Base-by-base conservation (phyloP, 345 rosid species). In the Lepidium sativum region DNA sequence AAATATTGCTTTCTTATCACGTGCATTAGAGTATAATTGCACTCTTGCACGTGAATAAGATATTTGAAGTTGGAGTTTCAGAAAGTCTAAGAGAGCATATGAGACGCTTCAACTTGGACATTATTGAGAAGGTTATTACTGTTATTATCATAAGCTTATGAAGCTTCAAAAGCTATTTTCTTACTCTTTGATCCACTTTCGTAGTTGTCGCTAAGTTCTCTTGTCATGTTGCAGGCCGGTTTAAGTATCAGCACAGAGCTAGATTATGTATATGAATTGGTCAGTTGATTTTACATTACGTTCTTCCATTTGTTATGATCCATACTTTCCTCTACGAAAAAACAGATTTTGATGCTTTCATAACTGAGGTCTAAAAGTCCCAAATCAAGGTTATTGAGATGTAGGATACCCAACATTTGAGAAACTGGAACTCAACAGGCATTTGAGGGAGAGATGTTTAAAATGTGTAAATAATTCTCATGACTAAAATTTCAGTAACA, bases 241-340 rank as follows among this genome's bases (percentile, higher is more conserved):
- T 77, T 76, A 39, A 78, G 87, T 77, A 86, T 89, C 72, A 78
- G 88, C 48, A 81, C 86, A 59, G 96, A 92, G 77, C 82, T 92
- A 72, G 91, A 80, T 71, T 85, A 85, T 79, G 83, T 87, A 68
- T 87, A 81, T 77, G 97, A 92, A 82, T 48, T 92, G 92, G 98
- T 92, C 20, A 75, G 88, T 82, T 50, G 17, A 57, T 67, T 43
- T 53, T 23, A 51, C 55, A 34, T 38, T 37, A 20, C 11, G 16
- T 35, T 61, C 43, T 49, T 48, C 43, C 41, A 42, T 31, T 32
- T 10, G 2, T 20, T 39, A 5, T 53, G 35, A 50, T 55, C 35
- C 17, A 12, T 53, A 51, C 45, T 60, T 8, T 53, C 25, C 35
- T 67, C 20, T 29, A 49, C 54, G 16, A 33, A 48, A 39, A 12